phyloP scores from a whole-genome alignment of 176 grass and related monocot genomes.

The Aegilops sharonensis region DNA sequence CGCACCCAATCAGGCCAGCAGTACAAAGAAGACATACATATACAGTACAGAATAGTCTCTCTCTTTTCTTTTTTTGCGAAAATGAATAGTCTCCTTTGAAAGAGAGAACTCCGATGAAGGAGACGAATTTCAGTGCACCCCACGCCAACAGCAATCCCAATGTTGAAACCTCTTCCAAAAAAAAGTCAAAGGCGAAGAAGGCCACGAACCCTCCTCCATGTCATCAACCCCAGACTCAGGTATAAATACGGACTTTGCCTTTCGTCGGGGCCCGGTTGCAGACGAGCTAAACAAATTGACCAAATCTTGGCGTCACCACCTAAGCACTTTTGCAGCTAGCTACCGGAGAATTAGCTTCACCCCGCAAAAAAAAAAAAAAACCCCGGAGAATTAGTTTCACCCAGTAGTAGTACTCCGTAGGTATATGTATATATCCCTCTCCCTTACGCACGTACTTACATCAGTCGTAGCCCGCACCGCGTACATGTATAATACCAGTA shows the following conservation, averaged over 20 bases:
- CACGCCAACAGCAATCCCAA: background rate
- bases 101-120: background rate
- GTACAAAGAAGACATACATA: background rate
- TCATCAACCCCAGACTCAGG: background rate
- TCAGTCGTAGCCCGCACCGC: background rate
- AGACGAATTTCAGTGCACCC: background rate
- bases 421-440: background rate
- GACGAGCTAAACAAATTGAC: conserved; percentile 33
- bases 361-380: too few relatives aligned
- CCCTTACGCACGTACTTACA: background rate
- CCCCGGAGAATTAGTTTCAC: background rate
- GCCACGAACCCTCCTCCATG: conserved; percentile 28
- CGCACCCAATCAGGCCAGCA: background rate
- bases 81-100: background rate
- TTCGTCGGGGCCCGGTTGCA: background rate
- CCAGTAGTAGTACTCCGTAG: background rate
- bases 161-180: background rate
- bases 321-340: conserved; percentile 28
- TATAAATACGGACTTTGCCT: background rate
- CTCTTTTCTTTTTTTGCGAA: too few relatives aligned
- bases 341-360: background rate
- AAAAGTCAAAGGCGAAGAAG: conserved; percentile 5
- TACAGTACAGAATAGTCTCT: background rate
- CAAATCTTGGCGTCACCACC: conserved; percentile 27
- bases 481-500: background rate